Percentiles rank a stretch among this genome's conserved stretches.
phyloP scores from a whole-genome alignment of 2,329 filamentous ascomycete genomes.

The Xylaria sp. region DNA sequence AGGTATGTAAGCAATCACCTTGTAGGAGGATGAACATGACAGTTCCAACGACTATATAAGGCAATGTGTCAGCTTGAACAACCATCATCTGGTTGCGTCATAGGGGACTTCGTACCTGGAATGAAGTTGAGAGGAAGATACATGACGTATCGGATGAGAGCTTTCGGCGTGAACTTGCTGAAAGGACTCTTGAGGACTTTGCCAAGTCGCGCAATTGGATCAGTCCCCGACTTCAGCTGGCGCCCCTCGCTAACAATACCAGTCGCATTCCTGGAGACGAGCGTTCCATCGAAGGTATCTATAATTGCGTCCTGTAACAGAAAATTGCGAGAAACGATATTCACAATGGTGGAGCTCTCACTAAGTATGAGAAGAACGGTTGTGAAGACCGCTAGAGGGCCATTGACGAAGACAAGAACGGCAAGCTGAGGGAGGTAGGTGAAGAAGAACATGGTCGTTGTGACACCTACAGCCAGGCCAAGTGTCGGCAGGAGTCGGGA shows the following conservation, averaged over 20 bases:
- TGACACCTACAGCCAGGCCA: slow-evolving; percentile 76
- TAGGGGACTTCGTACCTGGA: slow-evolving; percentile 59
- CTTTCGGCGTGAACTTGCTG: slow-evolving; percentile 66
- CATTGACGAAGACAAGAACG: slow-evolving; percentile 84
- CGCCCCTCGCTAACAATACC: slow-evolving; percentile 79
- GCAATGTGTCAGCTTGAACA: slow-evolving; percentile 8
- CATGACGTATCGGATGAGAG: slow-evolving; percentile 81
- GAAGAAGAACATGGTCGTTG: slow-evolving; percentile 85
- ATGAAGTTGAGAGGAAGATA: slow-evolving; percentile 95
- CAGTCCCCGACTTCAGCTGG: slow-evolving; percentile 72
- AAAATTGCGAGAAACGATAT: slow-evolving; percentile 72
- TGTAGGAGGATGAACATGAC: slow-evolving; percentile 82
- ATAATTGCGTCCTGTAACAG: slow-evolving; percentile 84
- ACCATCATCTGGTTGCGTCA: slow-evolving; percentile 4
- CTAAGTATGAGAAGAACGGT: slow-evolving; percentile 75
- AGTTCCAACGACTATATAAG: slow-evolving; percentile 75
- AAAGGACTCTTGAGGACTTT: slow-evolving; percentile 69
- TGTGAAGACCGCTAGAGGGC: slow-evolving; percentile 80
- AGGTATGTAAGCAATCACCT: slow-evolving; percentile 54
- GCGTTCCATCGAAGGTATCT: slow-evolving; percentile 86
- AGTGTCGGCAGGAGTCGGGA: slow-evolving; percentile 70
- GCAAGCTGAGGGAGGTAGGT: slow-evolving; percentile 88
- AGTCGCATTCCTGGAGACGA: slow-evolving; percentile 62
- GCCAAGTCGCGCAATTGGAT: slow-evolving; percentile 67
- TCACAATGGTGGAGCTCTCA: slow-evolving; percentile 69